Percentiles rank a stretch among this genome's conserved stretches.
Evolutionary conservation across 805 yeast genomes (phyloP).

Genomic region (Zygosaccharomyces bailii): DNA sequence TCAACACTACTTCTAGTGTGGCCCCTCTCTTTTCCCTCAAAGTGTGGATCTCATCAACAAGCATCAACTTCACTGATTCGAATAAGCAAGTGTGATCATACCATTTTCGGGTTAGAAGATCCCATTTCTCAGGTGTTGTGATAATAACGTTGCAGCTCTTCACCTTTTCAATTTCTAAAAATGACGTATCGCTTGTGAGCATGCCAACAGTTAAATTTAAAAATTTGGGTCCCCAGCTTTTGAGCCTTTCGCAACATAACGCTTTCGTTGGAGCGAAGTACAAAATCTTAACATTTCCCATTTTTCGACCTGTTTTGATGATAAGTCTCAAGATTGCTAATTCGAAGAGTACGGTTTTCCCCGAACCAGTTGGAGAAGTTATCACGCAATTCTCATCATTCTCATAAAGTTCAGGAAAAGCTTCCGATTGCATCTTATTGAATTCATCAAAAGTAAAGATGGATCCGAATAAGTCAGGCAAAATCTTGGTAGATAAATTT

Average conservation of each 20-base stretch:
- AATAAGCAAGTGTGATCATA: slow-evolving; percentile 40
- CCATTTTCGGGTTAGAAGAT: slow-evolving; percentile 52
- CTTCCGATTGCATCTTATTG: slow-evolving; percentile 50
- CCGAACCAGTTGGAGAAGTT: slow-evolving; percentile 59
- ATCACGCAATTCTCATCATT: slow-evolving; percentile 43
- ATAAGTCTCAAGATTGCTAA: slow-evolving; percentile 44
- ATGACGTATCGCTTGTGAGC: slow-evolving; percentile 53
- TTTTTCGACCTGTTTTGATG: slow-evolving; percentile 13
- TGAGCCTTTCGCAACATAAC: slow-evolving; percentile 48
- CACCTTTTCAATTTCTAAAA: slow-evolving; percentile 43
- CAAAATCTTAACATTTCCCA: slow-evolving; percentile 32
- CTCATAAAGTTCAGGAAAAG: slow-evolving; percentile 40
- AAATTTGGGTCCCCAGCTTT: slow-evolving; percentile 46
- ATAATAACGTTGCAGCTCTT: slow-evolving; percentile 50
- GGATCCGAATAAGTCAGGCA: slow-evolving; percentile 40
- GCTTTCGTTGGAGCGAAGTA: slow-evolving; percentile 63
- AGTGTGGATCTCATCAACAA: slow-evolving; percentile 48
- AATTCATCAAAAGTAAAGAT: slow-evolving; percentile 27
- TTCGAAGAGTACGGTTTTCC: slow-evolving; percentile 55
- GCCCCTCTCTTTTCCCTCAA: slow-evolving; percentile 48
- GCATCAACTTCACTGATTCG: slow-evolving; percentile 43
- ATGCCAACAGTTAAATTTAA: slow-evolving; percentile 45
- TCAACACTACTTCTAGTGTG: slow-evolving; percentile 45
- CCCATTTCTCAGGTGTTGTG: slow-evolving; percentile 65
- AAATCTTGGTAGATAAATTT: slow-evolving; percentile 14